These are phyloP conservation scores for Bipolaris zeicola DNA, from an alignment of 2,329 filamentous ascomycete genomes.

Conservation along the genomic window DNA sequence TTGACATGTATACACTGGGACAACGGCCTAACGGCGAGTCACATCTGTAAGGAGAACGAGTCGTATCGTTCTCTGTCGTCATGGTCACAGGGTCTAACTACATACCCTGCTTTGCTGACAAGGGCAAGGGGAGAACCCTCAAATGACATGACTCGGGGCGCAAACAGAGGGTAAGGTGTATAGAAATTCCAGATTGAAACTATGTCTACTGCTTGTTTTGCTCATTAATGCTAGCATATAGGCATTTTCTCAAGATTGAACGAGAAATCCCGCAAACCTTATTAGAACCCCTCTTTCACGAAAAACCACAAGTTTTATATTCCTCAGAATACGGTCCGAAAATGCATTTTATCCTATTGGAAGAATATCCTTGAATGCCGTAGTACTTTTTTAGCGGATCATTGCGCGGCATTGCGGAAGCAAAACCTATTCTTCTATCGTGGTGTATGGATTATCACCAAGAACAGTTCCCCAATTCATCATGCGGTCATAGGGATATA, in stretches of 20 bases:
- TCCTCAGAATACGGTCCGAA: neutral
- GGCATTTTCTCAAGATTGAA: neutral
- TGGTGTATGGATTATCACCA: neutral
- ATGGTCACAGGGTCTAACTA: neutral
- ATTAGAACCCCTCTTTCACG: neutral
- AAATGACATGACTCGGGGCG: neutral
- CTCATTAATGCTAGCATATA: neutral
- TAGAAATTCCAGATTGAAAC: neutral
- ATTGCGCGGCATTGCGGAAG: neutral
- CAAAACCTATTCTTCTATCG: neutral
- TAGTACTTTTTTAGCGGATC: neutral
- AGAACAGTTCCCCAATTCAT: too few species aligned
- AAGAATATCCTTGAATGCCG: neutral
- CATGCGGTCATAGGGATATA: neutral
- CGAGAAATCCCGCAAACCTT: neutral
- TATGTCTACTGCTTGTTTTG: neutral
- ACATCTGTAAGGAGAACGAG: neutral
- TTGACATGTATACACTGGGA: neutral
- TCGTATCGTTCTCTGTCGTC: neutral
- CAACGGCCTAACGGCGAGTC: neutral
- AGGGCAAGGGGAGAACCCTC: neutral
- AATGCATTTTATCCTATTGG: neutral
- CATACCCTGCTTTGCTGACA: neutral
- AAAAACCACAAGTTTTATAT: neutral
- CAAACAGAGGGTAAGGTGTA: neutral